Evolutionary conservation across 2,329 filamentous ascomycete species (phyloP).

Genomic region (Venturia pyrina): DNA sequence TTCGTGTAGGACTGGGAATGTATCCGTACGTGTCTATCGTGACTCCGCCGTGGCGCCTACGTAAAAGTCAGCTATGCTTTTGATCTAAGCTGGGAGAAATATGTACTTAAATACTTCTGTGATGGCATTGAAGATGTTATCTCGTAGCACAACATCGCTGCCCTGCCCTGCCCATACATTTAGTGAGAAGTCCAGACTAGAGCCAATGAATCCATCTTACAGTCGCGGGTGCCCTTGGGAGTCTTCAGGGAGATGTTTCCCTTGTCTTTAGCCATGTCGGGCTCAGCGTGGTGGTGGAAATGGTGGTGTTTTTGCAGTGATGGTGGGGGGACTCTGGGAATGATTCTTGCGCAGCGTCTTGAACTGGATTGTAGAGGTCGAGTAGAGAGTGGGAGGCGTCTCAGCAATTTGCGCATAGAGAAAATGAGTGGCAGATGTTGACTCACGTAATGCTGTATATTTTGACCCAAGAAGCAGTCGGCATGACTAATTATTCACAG

Average conservation of each 20-base stretch:
- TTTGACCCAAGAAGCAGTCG: not conserved
- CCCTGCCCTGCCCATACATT: slow-evolving; percentile 40
- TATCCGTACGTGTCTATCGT: slow-evolving; percentile 57
- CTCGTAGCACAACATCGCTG: slow-evolving; percentile 68
- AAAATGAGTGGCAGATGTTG: not conserved
- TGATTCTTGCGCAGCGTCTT: not conserved
- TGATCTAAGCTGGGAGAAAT: too few relatives aligned
- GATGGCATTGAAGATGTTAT: slow-evolving; percentile 69
- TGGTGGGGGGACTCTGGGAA: not conserved
- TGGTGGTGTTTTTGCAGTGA: not conserved
- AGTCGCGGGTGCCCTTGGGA: slow-evolving; percentile 86
- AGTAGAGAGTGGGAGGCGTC: not conserved
- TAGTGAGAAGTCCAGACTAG: not conserved
- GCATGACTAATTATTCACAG: not conserved
- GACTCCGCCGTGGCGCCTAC: slow-evolving; percentile 55
- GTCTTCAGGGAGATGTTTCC: slow-evolving; percentile 59
- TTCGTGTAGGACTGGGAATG: not conserved
- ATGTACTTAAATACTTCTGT: slow-evolving; percentile 68
- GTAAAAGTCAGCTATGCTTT: not conserved
- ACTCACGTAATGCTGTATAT: not conserved
- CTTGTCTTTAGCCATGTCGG: slow-evolving; percentile 11
- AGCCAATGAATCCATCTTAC: slow-evolving; percentile 19
- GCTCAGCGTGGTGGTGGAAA: not conserved
- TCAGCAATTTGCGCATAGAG: slow-evolving; percentile 4
- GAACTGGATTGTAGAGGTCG: not conserved